Conservation (phyloP, 805 yeast genomes). For the Kazachstania kunashirensis region DNA sequence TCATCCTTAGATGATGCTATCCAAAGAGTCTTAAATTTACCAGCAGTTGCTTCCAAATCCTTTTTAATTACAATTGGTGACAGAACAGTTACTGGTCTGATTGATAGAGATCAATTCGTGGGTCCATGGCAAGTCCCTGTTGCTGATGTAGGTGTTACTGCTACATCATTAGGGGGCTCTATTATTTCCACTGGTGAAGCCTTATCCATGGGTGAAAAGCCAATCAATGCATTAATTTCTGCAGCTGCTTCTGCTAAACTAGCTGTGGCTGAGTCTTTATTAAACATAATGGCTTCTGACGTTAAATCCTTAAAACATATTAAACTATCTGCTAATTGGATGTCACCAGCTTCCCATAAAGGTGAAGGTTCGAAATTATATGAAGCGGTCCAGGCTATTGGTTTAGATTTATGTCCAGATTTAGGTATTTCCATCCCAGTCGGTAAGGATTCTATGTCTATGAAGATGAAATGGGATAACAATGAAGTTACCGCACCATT, state of each 20-base stretch:
- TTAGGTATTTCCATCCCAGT: constrained; percentile 91
- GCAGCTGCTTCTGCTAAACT: constrained; percentile 89
- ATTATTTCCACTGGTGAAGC: constrained; percentile 86
- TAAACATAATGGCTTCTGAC: constrained; percentile 86
- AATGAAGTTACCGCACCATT: constrained; percentile 94
- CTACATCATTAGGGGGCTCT: constrained; percentile 73
- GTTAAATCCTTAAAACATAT: constrained; percentile 62
- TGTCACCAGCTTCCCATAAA: constrained; percentile 90
- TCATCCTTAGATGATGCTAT: constrained; percentile 53
- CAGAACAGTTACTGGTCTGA: constrained; percentile 91
- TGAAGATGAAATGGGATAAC: constrained; percentile 96
- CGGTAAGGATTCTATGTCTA: constrained; percentile 98
- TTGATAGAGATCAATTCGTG: constrained; percentile 96
- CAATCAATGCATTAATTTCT: constrained; percentile 76
- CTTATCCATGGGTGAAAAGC: constrained; percentile 94
- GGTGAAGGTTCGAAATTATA: constrained; percentile 94
- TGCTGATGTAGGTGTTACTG: constrained; percentile 95
- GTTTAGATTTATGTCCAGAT: constrained; percentile 87
- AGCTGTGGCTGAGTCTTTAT: constrained; percentile 88
- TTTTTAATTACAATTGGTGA: constrained; percentile 97
- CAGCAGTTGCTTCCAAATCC: constrained; percentile 90
- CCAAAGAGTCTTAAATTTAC: constrained; percentile 74
- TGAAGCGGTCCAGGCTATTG: constrained; percentile 95
- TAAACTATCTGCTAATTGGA: constrained; percentile 96
- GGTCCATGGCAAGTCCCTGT: constrained; percentile 99